Conservation (phyloP, 306 rosid genomes). For the Quercus dentata region DNA sequence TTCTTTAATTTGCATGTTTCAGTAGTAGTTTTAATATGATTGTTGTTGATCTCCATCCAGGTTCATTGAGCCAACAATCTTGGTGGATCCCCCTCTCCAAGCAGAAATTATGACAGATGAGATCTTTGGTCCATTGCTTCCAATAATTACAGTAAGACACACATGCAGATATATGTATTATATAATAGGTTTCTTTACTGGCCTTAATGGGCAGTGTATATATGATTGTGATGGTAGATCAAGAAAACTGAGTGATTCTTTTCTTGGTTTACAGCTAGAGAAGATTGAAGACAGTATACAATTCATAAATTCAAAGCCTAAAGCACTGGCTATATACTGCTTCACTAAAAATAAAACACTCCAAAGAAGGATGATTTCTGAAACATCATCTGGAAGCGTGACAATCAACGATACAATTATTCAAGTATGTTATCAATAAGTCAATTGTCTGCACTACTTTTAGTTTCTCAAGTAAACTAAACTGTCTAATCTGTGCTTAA, state of each 20-base stretch:
- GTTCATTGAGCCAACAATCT: constrained; percentile 75
- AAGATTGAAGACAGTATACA: constrained; percentile 67
- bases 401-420: constrained; percentile 54
- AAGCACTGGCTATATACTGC: constrained; percentile 62
- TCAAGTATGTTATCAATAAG: constrained; percentile 38
- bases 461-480: neutral
- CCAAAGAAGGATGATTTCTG: constrained; percentile 50
- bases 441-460: neutral
- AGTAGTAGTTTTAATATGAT: too few relatives aligned
- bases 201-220: neutral
- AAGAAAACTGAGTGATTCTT: neutral
- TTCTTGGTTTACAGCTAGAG: constrained; percentile 42
- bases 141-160: constrained; percentile 58
- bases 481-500: neutral
- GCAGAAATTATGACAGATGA: constrained; percentile 66
- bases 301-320: constrained; percentile 70
- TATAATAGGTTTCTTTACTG: neutral
- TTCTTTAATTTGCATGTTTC: too few relatives aligned
- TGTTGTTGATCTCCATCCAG: constrained; percentile 30
- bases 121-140: constrained; percentile 81
- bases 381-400: constrained; percentile 72
- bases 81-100: constrained; percentile 69
- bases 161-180: neutral
- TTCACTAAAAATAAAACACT: constrained; percentile 53
- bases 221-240: too few relatives aligned